Conservation (phyloP, 306 rosid genomes). For the Parietaria judaica region DNA sequence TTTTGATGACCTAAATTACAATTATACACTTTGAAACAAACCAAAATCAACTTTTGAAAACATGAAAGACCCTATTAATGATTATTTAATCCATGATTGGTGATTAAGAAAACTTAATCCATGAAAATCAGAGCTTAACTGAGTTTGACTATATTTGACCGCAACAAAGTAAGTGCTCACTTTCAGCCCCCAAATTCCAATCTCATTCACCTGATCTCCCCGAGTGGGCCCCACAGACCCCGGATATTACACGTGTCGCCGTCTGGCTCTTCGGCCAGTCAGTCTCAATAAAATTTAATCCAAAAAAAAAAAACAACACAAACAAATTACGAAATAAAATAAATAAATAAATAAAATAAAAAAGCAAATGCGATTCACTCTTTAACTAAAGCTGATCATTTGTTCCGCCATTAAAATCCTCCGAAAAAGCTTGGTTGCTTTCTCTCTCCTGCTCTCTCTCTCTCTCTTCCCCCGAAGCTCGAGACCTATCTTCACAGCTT, state of each 20-base stretch:
- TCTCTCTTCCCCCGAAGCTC: slow-evolving; percentile 1
- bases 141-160: background rate
- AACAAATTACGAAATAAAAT: background rate
- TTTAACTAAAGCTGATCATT: background rate
- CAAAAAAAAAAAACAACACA: background rate
- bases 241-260: slow-evolving; percentile 7
- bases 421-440: background rate
- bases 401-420: slow-evolving; percentile 8
- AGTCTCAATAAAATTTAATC: background rate
- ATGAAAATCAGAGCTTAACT: background rate
- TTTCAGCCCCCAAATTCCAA: background rate
- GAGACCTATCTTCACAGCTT: slow-evolving; percentile 2
- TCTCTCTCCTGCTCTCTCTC: background rate
- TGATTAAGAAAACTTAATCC: background rate
- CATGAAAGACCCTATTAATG: too few relatives aligned
- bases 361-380: background rate
- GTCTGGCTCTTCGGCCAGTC: background rate
- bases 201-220: slow-evolving; percentile 15
- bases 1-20: too few relatives aligned
- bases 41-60: too few relatives aligned
- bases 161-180: background rate
- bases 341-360: background rate
- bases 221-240: slow-evolving; percentile 1
- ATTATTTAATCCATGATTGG: too few relatives aligned
- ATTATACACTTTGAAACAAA: too few relatives aligned